Conservation (phyloP, 192 early-diverging fungal genomes). For the Cladochytrium replicatum region DNA sequence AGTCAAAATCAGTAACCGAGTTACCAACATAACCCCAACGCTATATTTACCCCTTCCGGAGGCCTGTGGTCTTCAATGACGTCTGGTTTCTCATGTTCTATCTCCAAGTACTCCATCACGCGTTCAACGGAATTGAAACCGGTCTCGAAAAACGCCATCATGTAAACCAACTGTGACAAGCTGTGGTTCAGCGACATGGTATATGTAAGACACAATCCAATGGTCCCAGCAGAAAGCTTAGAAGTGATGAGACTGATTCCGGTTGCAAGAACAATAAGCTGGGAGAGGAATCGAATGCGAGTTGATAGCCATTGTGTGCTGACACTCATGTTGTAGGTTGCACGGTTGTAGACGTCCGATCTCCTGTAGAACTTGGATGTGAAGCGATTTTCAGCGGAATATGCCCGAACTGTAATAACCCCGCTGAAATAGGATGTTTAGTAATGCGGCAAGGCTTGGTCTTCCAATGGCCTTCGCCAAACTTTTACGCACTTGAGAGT, state of each 20-base stretch:
- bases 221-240: slow-evolving; percentile 59
- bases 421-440: no score
- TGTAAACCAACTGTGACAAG: slow-evolving; percentile 62
- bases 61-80: slow-evolving; percentile 36
- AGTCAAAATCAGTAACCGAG: no score
- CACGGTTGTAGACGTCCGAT: slow-evolving; percentile 11
- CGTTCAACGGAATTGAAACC: slow-evolving; percentile 47
- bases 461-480: no score
- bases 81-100: slow-evolving; percentile 64
- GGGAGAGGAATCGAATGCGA: slow-evolving; percentile 9
- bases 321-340: slow-evolving; percentile 11
- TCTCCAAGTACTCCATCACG: slow-evolving; percentile 62
- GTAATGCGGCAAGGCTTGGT: no score
- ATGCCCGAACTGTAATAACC: slow-evolving; percentile 16
- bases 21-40: no score
- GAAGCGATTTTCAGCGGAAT: not conserved
- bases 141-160: slow-evolving; percentile 36
- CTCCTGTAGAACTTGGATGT: not conserved
- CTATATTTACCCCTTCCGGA: slow-evolving; percentile 12
- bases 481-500: slow-evolving; percentile 11
- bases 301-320: slow-evolving; percentile 13
- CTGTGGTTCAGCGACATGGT: slow-evolving; percentile 63
- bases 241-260: slow-evolving; percentile 52
- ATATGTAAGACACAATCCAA: slow-evolving; percentile 70
- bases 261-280: slow-evolving; percentile 42